phyloP scores from a whole-genome alignment of 352 stramenopile species.

The Phytopythium vexans region DNA sequence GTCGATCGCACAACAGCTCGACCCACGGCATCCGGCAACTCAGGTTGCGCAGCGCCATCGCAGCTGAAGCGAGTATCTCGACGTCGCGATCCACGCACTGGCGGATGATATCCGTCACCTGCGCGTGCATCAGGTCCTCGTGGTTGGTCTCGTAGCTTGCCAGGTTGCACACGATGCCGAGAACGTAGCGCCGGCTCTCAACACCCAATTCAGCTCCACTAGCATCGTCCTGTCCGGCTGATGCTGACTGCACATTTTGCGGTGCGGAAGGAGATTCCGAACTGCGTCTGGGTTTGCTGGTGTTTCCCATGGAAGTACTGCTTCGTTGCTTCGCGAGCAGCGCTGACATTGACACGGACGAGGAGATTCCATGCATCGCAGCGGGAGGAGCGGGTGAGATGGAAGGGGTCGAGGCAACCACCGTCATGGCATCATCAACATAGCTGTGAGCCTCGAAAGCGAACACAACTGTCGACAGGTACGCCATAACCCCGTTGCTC shows the following conservation, averaged over 20 bases:
- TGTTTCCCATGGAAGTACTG: no score
- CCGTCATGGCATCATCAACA: no score
- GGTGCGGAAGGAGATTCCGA: no score
- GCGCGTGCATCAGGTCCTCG: constrained; percentile 73
- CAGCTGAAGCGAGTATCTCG: constrained; percentile 61
- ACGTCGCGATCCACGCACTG: constrained; percentile 68
- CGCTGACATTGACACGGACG: no score
- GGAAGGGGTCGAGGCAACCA: no score
- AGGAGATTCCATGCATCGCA: no score
- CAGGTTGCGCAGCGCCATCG: constrained; percentile 74
- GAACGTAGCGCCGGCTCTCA: constrained; percentile 50
- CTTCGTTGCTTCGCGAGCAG: no score
- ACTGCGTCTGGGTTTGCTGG: no score
- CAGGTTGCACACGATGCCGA: constrained; percentile 78
- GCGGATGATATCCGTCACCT: constrained; percentile 64
- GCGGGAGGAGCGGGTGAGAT: no score
- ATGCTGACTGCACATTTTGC: no score
- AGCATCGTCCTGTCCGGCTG: no score
- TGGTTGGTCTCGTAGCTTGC: constrained; percentile 75
- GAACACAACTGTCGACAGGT: constrained; percentile 47
- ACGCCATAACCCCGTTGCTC: constrained; percentile 68
- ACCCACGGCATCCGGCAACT: constrained; percentile 72
- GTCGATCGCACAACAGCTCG: constrained; percentile 76
- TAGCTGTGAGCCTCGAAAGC: not conserved
- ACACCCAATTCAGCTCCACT: constrained; percentile 13